Evolutionary conservation across 1,139 yeast species (phyloP).

Genomic region (Candida sp.): DNA sequence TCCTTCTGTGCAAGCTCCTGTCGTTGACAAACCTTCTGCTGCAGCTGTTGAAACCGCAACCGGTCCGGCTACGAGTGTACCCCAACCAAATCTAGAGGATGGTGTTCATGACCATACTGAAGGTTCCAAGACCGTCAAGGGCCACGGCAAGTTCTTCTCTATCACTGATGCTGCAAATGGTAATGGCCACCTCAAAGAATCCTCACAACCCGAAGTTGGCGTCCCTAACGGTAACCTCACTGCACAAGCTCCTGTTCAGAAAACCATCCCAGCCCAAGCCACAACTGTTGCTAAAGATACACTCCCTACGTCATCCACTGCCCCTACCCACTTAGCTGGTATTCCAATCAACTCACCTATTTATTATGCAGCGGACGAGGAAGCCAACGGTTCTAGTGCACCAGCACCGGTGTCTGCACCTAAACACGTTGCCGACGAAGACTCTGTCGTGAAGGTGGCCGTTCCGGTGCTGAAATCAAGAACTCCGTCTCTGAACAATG

Average conservation of each 20-base stretch:
- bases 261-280: background rate
- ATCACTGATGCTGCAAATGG: background rate
- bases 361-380: background rate
- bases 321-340: background rate
- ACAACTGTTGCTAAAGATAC: background rate
- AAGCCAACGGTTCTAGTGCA: background rate
- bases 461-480: background rate
- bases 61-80: background rate
- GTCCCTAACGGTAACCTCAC: too few species aligned
- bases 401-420: too few species aligned
- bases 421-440: too few species aligned
- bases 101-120: background rate
- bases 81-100: background rate
- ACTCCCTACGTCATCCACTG: background rate
- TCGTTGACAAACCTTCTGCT: background rate
- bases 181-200: background rate
- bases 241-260: too few species aligned
- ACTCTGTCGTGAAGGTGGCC: background rate
- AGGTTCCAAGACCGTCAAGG: background rate
- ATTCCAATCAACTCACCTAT: background rate
- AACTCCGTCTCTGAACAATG: too few species aligned
- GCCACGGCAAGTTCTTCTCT: background rate
- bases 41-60: background rate
- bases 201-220: too few species aligned
- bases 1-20: background rate